A percentile compares a stretch with the other conserved stretches of the same genome.
Conservation (phyloP, 345 rosid genomes). For the Eucalyptus dawsonii region DNA sequence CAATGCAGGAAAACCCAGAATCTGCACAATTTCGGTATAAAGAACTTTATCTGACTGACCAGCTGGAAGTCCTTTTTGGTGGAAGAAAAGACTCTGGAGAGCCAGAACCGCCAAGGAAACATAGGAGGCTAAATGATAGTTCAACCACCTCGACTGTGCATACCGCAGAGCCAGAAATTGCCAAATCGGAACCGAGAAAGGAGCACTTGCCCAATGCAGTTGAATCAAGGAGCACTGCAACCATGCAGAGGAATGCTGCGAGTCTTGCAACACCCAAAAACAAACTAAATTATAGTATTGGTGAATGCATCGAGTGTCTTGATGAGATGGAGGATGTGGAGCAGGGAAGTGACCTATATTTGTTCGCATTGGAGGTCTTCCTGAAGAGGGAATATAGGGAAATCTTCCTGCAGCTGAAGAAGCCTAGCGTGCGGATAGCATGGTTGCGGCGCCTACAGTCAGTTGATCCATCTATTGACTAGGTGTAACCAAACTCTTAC, state of each 20-base stretch:
- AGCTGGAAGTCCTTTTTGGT: slow-evolving; percentile 25
- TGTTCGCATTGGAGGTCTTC: slow-evolving; percentile 39
- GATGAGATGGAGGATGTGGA: slow-evolving; percentile 37
- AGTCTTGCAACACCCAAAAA: background rate
- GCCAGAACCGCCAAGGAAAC: slow-evolving; percentile 7
- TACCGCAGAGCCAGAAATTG: slow-evolving; percentile 5
- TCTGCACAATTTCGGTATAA: slow-evolving; percentile 15
- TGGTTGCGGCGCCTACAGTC: slow-evolving; percentile 32
- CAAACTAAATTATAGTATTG: slow-evolving; percentile 12
- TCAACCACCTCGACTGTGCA: background rate
- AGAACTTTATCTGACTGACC: slow-evolving; percentile 9
- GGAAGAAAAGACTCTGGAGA: slow-evolving; percentile 11
- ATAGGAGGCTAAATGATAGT: background rate
- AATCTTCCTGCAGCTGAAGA: slow-evolving; percentile 33
- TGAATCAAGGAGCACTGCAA: slow-evolving; percentile 5
- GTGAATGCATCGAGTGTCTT: slow-evolving; percentile 38
- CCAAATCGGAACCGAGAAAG: background rate
- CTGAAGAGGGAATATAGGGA: slow-evolving; percentile 35
- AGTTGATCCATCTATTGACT: background rate
- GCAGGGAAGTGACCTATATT: slow-evolving; percentile 28
- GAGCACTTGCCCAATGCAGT: background rate
- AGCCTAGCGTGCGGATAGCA: slow-evolving; percentile 16
- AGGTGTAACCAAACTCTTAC: background rate
- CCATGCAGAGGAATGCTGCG: slow-evolving; percentile 4
- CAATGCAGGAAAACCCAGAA: slow-evolving; percentile 22